These are phyloP conservation scores for Trichaptum fuscoviolaceum DNA, from an alignment of 768 basidiomycete species.

Conservation along the genomic window DNA sequence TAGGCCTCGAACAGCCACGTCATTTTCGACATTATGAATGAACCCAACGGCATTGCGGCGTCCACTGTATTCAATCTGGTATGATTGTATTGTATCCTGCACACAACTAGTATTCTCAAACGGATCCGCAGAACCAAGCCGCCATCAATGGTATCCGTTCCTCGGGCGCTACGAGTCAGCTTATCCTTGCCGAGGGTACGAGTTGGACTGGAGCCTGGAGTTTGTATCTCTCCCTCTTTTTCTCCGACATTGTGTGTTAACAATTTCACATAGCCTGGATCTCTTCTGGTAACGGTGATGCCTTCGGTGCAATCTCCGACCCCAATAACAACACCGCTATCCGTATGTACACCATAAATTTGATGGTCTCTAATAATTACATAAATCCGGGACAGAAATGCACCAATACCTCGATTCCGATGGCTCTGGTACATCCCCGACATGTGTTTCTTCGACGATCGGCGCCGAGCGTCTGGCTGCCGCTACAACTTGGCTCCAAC, in stretches of 20 bases:
- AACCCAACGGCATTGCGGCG: slow-evolving; percentile 56
- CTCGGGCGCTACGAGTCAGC: slow-evolving; percentile 47
- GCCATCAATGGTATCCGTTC: slow-evolving; percentile 62
- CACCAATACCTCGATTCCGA: slow-evolving; percentile 69
- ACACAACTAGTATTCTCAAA: slow-evolving; percentile 4
- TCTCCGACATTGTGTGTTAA: slow-evolving; percentile 6
- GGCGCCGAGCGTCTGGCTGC: slow-evolving; percentile 50
- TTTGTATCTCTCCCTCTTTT: slow-evolving; percentile 17
- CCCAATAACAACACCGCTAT: slow-evolving; percentile 60
- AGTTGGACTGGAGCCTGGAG: slow-evolving; percentile 59
- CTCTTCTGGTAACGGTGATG: slow-evolving; percentile 50
- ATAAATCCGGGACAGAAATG: slow-evolving; percentile 40
- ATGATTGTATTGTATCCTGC: slow-evolving; percentile 14
- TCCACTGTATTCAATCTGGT: slow-evolving; percentile 45
- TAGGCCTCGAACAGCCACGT: slow-evolving; percentile 36
- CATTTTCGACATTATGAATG: slow-evolving; percentile 64
- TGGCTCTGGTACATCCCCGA: slow-evolving; percentile 47
- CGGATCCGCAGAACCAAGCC: slow-evolving; percentile 44
- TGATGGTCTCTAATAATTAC: slow-evolving; percentile 1
- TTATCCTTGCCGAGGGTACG: slow-evolving; percentile 35
- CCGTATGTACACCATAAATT: slow-evolving; percentile 27
- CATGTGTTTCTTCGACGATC: slow-evolving; percentile 56
- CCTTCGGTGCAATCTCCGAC: slow-evolving; percentile 47
- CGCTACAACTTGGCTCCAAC: slow-evolving; percentile 56
- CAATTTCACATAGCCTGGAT: slow-evolving; percentile 40